Base-by-base conservation (phyloP, 2,329 filamentous ascomycete genomes). In the Fusarium sp. region DNA sequence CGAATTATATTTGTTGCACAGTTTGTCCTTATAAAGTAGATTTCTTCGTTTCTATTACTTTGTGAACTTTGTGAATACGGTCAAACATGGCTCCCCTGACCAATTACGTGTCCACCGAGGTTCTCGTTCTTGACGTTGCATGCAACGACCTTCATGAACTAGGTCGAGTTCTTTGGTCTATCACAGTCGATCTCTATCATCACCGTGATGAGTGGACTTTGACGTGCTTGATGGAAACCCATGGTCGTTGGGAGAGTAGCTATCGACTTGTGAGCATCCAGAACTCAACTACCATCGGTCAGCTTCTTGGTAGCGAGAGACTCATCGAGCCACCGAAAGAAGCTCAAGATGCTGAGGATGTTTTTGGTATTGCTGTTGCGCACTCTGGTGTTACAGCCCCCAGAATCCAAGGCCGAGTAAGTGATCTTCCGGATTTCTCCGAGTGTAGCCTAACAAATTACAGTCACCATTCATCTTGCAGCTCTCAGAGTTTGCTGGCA, bases 181-280 rank as follows among this genome's bases (percentile, higher is more conserved):
- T 62, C 15, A 57, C 55, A 10, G 64, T 64, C 49, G 47, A 67
- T 20, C 46, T 45, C 13, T 59, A 58, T 41, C 49, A 58, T 29
- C 61, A 64, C 47, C 46, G 59, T 47, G 61, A 57, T 53, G 46
- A 46, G 15, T 68, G 65, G 65, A 68, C 47, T 10, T 53, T 68
- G 44, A 57, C 62, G n/a, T 64, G 60, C 20, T 45, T 68, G 22
- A 17, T 38, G 8, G 65, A 68, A 45, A 27, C 17, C 38, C 25
- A 64, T 14, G 52, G 65, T 25, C 60, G 44, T 11, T 68, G 64
- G 50, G 50, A 53, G 3, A 29, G 7, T 3, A 53, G 6, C 36
- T 53, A 53, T 53, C 50, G 36, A 29, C 50, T 38, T 31, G 50
- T 54, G 11, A 54, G 50, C 14, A 54, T 54, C 10, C 50, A 54